Conservation (phyloP, 1,284 basidiomycete genomes). For the Moesziomyces aphidis region DNA sequence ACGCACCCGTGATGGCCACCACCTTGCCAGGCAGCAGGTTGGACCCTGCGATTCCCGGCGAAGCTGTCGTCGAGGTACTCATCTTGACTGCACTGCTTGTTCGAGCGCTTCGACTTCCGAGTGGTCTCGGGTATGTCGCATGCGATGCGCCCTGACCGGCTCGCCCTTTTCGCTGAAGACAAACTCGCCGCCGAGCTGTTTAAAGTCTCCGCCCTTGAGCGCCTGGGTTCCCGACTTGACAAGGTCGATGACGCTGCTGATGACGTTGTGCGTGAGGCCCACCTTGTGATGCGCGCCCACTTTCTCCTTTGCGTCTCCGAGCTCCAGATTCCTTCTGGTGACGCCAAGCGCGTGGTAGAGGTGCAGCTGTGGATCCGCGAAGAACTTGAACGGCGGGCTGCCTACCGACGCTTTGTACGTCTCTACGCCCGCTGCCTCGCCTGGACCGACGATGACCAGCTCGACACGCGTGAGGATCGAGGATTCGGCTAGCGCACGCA, state of each 20-base stretch:
- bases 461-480: conserved; percentile 15
- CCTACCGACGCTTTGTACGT: conserved; percentile 17
- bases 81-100: conserved; percentile 13
- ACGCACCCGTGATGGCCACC: conserved; percentile 80
- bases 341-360: conserved; percentile 47
- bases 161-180: conserved; percentile 20
- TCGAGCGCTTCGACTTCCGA: conserved; percentile 26
- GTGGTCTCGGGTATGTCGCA: conserved; percentile 47
- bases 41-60: conserved; percentile 27
- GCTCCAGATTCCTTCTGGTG: conserved; percentile 21
- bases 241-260: conserved; percentile 26
- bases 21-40: conserved; percentile 74
- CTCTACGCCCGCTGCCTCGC: conserved; percentile 17
- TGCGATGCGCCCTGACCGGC: conserved; percentile 38
- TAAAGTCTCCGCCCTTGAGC: conserved; percentile 43
- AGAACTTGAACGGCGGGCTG: conserved; percentile 29
- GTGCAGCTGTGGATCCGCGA: conserved; percentile 31
- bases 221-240: conserved; percentile 25
- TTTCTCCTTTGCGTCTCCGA: conserved; percentile 21
- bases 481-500: conserved; percentile 23
- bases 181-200: conserved; percentile 48
- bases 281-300: conserved; percentile 31
- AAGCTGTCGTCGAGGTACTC: not conserved
- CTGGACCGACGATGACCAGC: conserved; percentile 42
- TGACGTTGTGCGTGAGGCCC: conserved; percentile 1